These are phyloP conservation scores for Mycena pura DNA, from an alignment of 768 basidiomycete species.

Conservation along the genomic window DNA sequence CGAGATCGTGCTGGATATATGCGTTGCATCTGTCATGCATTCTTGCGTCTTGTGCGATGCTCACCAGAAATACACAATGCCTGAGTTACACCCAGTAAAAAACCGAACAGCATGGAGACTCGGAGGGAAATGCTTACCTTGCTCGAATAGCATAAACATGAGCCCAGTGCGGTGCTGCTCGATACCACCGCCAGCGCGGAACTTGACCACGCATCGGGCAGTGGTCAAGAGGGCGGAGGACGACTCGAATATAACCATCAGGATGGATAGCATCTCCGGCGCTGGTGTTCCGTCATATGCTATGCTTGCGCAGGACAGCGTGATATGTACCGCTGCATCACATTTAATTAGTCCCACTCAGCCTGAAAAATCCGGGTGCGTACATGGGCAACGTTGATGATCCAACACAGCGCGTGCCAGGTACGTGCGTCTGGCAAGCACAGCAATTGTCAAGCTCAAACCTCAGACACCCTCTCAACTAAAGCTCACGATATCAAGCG, in stretches of 20 bases:
- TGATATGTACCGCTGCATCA: neutral
- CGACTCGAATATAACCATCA: slow-evolving; percentile 38
- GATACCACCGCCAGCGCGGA: too few species aligned
- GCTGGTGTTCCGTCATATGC: slow-evolving; percentile 15
- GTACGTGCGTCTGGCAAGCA: slow-evolving; percentile 31
- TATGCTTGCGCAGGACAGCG: neutral
- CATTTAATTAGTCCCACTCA: neutral
- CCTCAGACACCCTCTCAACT: neutral
- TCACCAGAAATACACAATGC: slow-evolving; percentile 38
- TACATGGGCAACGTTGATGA: slow-evolving; percentile 26
- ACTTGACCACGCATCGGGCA: too few species aligned
- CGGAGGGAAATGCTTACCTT: too few species aligned
- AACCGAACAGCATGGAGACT: too few species aligned
- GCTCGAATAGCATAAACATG: too few species aligned
- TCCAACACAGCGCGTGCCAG: slow-evolving; percentile 32
- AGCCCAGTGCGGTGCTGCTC: too few species aligned
- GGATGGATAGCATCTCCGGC: slow-evolving; percentile 34
- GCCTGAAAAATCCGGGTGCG: neutral
- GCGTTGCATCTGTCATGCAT: neutral
- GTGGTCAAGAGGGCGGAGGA: slow-evolving; percentile 33
- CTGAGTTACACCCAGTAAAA: too few species aligned
- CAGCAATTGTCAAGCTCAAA: neutral
- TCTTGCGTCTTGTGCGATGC: neutral
- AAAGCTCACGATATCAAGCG: slow-evolving; percentile 36
- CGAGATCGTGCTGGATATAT: neutral